A percentile compares a stretch with the other conserved stretches of the same genome.
These are phyloP conservation scores for Agrostemma githago DNA, from an alignment of 148 eudicot species.

Conservation along the genomic window DNA sequence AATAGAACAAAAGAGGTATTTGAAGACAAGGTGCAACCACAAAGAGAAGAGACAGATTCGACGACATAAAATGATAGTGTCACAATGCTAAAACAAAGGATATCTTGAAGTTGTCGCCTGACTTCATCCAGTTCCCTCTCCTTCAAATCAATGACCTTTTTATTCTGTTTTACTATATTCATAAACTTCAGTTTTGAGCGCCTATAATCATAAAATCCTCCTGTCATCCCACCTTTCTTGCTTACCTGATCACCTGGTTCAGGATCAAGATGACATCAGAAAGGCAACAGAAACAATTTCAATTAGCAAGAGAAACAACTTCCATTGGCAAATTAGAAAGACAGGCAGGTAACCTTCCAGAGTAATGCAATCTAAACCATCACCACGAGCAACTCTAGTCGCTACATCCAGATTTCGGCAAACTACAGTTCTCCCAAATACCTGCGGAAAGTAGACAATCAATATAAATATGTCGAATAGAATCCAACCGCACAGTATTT, in stretches of 20 bases:
- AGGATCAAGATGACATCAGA: constrained; percentile 21
- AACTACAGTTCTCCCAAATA: constrained; percentile 85
- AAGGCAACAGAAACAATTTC: constrained; percentile 6
- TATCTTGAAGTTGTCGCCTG: constrained; percentile 68
- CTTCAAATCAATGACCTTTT: constrained; percentile 42
- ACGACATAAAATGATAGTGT: not conserved
- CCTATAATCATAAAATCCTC: constrained; percentile 90
- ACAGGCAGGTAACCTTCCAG: constrained; percentile 63
- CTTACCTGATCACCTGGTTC: constrained; percentile 94
- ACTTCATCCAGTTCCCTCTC: constrained; percentile 60
- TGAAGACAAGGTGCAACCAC: constrained; percentile 5
- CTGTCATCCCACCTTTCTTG: constrained; percentile 99
- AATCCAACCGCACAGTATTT: not conserved
- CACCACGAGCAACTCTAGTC: constrained; percentile 76
- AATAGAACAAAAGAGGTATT: not conserved
- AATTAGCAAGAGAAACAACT: constrained; percentile 9
- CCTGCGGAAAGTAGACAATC: constrained; percentile 37
- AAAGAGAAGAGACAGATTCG: not conserved
- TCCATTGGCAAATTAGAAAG: constrained; percentile 12
- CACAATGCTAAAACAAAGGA: constrained; percentile 43
- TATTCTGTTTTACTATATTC: constrained; percentile 62
- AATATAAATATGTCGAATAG: not conserved
- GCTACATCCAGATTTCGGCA: constrained; percentile 97
- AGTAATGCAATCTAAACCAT: constrained; percentile 95
- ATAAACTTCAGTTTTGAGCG: constrained; percentile 90